Base-by-base conservation (phyloP, 2,329 filamentous ascomycete genomes). In the Claviceps monticola region DNA sequence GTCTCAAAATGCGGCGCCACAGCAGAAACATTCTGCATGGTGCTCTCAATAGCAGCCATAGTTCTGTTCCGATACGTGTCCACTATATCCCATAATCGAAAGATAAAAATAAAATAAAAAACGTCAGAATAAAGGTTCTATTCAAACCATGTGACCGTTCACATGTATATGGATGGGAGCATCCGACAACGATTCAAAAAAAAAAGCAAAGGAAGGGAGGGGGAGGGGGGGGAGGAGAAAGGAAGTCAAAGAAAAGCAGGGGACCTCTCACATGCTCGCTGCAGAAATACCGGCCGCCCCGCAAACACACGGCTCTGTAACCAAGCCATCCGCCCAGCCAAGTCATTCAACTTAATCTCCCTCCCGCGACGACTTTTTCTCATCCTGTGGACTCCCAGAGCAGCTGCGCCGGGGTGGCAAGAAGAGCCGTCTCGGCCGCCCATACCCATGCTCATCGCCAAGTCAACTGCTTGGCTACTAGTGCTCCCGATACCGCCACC, bases 321-420 rank as follows among this genome's bases (percentile, higher is more conserved):
- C 91, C 93, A 98, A 48, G 88, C 90, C 86, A 98, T 94, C 46
- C 91, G 82, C 66, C 94, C 95, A 2, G 89, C 91, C 46, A 97
- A 72, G 63, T 97, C 90, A 64, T 97, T 97, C 55, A 97, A 72
- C 48, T 87, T 80, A n/a, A 93, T 82, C 65, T 97, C 91, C 70
- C 88, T 93, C 48, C 76, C 79, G 48, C 88, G 80, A 58, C 81
- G 79, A 45, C 74, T 72, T 62, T 79, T 82, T 48, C 82, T 82
- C 66, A 89, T 82, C 53, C 82, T 77, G 26, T 90, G 88, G 42
- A 94, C 83, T 1, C 82, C 78, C 39, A 94, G 74, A 62, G 88
- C 83, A 19, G 76, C 76, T 55, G 90, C 84, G 37, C 71, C 74
- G n/a, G 84, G 29, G 9, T 34, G 29, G 9, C 29, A 34, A 34